Evolutionary conservation across 1,139 yeast species (phyloP).

Genomic region (Meyerozyma elateridarum): DNA sequence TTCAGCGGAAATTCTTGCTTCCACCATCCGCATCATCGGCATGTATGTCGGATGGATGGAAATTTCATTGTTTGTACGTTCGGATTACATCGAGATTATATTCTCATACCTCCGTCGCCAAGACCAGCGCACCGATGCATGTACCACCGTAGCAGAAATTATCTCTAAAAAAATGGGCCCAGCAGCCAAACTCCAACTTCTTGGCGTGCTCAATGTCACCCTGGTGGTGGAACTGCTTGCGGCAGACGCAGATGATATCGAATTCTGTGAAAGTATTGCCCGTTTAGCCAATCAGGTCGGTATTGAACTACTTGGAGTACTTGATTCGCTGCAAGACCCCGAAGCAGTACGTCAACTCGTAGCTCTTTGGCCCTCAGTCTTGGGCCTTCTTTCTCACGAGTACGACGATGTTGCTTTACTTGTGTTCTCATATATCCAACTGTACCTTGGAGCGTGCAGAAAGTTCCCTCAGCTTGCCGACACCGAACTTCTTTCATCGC

Average conservation of each 20-base stretch:
- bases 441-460: constrained; percentile 66
- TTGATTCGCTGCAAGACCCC: constrained; percentile 49
- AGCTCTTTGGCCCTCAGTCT: constrained; percentile 64
- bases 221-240: constrained; percentile 43
- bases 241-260: constrained; percentile 45
- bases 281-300: constrained; percentile 73
- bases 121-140: constrained; percentile 52
- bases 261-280: constrained; percentile 74
- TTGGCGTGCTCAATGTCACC: constrained; percentile 65
- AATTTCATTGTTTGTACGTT: constrained; percentile 68
- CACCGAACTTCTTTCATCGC: constrained; percentile 51
- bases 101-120: constrained; percentile 54
- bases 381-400: constrained; percentile 70
- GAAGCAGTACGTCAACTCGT: constrained; percentile 26
- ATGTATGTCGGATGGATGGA: constrained; percentile 95
- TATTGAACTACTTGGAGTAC: constrained; percentile 61
- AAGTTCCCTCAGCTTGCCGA: constrained; percentile 39
- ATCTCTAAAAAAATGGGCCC: constrained; percentile 91
- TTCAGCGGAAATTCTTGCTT: constrained; percentile 48
- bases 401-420: constrained; percentile 86
- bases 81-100: constrained; percentile 58
- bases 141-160: constrained; percentile 74
- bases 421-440: constrained; percentile 75
- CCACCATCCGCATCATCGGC: constrained; percentile 68
- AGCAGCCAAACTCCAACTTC: constrained; percentile 72